These are phyloP conservation scores for Microbotryum scabiosae DNA, from an alignment of 1,284 basidiomycete genomes.

Conservation along the genomic window DNA sequence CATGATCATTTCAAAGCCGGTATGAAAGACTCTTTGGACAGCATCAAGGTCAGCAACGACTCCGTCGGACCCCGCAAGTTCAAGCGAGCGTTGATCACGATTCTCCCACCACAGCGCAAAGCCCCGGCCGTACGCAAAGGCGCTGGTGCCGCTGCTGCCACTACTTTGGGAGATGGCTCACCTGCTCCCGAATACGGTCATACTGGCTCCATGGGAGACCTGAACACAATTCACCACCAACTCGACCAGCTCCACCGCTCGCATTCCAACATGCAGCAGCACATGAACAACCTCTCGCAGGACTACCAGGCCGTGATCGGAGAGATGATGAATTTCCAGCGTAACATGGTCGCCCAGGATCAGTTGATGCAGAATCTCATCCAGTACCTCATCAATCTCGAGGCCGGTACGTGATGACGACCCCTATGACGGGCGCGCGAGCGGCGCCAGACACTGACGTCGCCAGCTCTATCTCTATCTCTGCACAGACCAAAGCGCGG, in stretches of 20 bases:
- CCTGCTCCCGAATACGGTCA: neutral
- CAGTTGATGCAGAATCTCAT: conserved; percentile 72
- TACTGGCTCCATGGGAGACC: conserved; percentile 14
- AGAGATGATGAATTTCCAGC: conserved; percentile 74
- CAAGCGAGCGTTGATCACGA: neutral
- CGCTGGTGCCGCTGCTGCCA: neutral
- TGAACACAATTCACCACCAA: conserved; percentile 48
- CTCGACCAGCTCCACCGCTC: conserved; percentile 49
- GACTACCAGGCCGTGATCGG: conserved; percentile 68
- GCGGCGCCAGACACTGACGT: too few species aligned
- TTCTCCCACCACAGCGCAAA: conserved; percentile 14
- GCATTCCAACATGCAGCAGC: conserved; percentile 55
- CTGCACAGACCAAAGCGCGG: conserved; percentile 21
- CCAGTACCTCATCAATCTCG: conserved; percentile 66
- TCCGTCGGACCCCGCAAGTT: neutral
- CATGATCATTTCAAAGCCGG: conserved; percentile 90
- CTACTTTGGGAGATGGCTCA: too few species aligned
- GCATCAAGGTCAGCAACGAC: conserved; percentile 50
- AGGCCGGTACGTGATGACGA: conserved; percentile 50
- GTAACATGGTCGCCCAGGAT: conserved; percentile 77
- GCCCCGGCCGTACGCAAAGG: conserved; percentile 16
- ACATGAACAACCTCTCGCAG: conserved; percentile 57
- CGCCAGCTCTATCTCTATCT: neutral
- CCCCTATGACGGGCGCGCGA: conserved; percentile 4
- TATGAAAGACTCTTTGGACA: conserved; percentile 73